phyloP scores from a whole-genome alignment of 2,329 filamentous ascomycete genomes.

The Lizonia empirigonia region DNA sequence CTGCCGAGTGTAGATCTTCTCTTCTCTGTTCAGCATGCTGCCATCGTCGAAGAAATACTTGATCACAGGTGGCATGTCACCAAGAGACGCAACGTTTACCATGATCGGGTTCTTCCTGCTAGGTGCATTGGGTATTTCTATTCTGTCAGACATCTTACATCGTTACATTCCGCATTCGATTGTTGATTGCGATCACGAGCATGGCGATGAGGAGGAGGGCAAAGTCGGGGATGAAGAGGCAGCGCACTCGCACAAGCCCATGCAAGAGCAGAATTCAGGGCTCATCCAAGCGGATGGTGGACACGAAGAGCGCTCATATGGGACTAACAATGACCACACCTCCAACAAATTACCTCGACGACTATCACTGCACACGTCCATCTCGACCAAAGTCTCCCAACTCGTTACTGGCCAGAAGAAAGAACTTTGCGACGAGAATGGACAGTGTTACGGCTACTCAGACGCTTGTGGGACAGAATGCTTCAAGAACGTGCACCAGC shows the following conservation, averaged over 20 bases:
- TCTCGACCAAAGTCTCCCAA: slow-evolving; percentile 54
- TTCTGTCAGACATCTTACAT: slow-evolving; percentile 74
- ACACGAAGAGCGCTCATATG: slow-evolving; percentile 25
- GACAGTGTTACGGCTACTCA: slow-evolving; percentile 66
- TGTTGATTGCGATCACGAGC: slow-evolving; percentile 78
- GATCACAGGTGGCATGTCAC: slow-evolving; percentile 67
- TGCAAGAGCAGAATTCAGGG: slow-evolving; percentile 29
- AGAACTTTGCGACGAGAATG: slow-evolving; percentile 60
- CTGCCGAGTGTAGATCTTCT: slow-evolving; percentile 71
- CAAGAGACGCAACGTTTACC: slow-evolving; percentile 69
- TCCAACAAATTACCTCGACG: slow-evolving; percentile 23
- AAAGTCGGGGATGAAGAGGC: slow-evolving; percentile 34
- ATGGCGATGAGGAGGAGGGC: slow-evolving; percentile 60
- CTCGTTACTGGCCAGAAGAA: slow-evolving; percentile 56
- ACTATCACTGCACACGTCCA: slow-evolving; percentile 50
- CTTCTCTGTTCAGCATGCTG: slow-evolving; percentile 89
- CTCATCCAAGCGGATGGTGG: slow-evolving; percentile 19
- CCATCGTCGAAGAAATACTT: slow-evolving; percentile 84
- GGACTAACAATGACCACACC: slow-evolving; percentile 23
- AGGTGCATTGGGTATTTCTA: slow-evolving; percentile 77
- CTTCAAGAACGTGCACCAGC: slow-evolving; percentile 56
- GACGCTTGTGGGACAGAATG: slow-evolving; percentile 67
- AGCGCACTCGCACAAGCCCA: slow-evolving; percentile 23
- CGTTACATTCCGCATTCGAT: slow-evolving; percentile 77
- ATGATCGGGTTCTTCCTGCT: slow-evolving; percentile 72